Evolutionary conservation across 768 basidiomycete species (phyloP).

Genomic region (Boletus rubescentipes): DNA sequence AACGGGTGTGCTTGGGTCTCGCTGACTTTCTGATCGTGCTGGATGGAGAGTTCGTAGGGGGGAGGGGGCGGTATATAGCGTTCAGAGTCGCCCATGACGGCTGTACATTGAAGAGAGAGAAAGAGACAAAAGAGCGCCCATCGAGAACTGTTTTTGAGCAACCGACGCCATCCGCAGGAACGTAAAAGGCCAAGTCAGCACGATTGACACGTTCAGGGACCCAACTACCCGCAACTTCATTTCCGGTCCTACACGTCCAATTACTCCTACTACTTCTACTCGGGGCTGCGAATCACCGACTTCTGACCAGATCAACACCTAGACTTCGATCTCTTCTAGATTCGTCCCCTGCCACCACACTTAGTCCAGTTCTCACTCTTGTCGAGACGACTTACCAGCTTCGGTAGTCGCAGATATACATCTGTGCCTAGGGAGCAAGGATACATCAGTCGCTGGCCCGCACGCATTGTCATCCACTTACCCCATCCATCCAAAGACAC

Average conservation of each 20-base stretch:
- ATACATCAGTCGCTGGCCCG: neutral
- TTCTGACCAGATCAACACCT: constrained; percentile 7
- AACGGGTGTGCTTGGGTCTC: constrained; percentile 12
- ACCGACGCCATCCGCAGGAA: no score
- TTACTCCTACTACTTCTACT: neutral
- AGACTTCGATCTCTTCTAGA: constrained; percentile 81
- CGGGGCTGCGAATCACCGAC: constrained; percentile 8
- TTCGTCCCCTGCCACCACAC: constrained; percentile 69
- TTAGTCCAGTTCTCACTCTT: neutral
- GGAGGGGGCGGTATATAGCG: constrained; percentile 37
- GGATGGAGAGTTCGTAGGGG: constrained; percentile 40
- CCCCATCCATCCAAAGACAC: constrained; percentile 85
- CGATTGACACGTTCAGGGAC: neutral
- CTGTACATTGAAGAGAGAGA: neutral
- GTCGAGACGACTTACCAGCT: constrained; percentile 53
- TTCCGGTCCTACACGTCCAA: constrained; percentile 7
- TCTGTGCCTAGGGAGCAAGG: constrained; percentile 68
- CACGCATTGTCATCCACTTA: constrained; percentile 33
- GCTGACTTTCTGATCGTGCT: constrained; percentile 53
- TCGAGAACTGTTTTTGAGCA: constrained; percentile 8
- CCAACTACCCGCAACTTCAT: constrained; percentile 1
- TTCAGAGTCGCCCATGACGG: constrained; percentile 22
- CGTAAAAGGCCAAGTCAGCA: constrained; percentile 8
- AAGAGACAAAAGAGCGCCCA: constrained; percentile 11
- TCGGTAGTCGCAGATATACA: constrained; percentile 78